Evolutionary conservation across 2,329 filamentous ascomycete genomes (phyloP), one percentile per base, ranked within the genome.

Genomic region (Paracoccidioides lutzii): DNA sequence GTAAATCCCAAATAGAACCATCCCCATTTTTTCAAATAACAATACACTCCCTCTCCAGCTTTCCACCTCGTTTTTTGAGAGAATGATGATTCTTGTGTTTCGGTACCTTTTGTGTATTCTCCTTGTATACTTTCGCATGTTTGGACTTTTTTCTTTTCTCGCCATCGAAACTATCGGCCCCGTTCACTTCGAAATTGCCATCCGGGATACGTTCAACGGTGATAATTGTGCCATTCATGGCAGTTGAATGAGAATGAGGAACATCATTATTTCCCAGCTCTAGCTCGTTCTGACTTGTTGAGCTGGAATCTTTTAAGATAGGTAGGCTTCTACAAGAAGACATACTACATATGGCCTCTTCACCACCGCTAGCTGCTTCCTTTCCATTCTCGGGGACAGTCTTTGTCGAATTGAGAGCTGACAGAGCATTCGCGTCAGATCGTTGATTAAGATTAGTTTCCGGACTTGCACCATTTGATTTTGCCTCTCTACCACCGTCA

Each of bases 11-110:
- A 55, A 49, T n/a, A 49, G 7, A 22, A 22, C 22, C 22, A 14
- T 33, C 12, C n/a, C 9, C 22, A n/a, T 10, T 15, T 5, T 5
- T 41, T 66, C 62, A 74, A 71, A 74, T 75, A 43, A 74, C 62
- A 55, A 63, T 55, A 62, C 73, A 76, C 59, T 76, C 73, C 51
- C 73, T 66, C 44, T 76, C 73, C 7, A 69, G 66, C 43, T 67
- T 66, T 42, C 66, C n/a, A 30, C 32, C 12, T 30, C 42, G 22
- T 37, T 37, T 54, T 41, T 37, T 54, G 30, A 44, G 10, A 30
- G 41, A 14, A 40, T 30, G 52, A 52, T 42, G 52, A 22, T 44
- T 32, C 35, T 35, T 22, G 2, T 54, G 52, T 8, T 54, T 54
- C 40, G 6, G 12, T 3, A 15, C 22, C 14, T 28, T 28, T 4